Percentiles rank a stretch among this genome's conserved stretches.
phyloP scores from a whole-genome alignment of 768 basidiomycete genomes.

The Suillus discolor region DNA sequence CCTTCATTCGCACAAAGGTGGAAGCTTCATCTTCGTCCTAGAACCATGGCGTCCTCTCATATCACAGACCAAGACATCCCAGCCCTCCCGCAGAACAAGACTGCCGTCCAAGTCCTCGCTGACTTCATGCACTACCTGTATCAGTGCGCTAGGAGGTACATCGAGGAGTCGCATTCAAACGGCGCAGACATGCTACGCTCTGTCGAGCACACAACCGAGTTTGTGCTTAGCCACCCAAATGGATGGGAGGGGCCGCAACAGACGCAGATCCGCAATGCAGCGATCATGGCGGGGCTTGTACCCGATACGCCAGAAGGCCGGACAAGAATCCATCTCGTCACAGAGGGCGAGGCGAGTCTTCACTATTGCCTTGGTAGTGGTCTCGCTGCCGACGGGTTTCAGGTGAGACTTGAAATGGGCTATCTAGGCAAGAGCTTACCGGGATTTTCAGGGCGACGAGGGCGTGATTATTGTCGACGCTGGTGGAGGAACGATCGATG shows the following conservation, averaged over 20 bases:
- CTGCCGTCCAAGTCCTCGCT: constrained; percentile 44
- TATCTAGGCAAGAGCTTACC: constrained; percentile 1
- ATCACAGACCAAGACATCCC: constrained; percentile 39
- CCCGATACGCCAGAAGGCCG: constrained; percentile 38
- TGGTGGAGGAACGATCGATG: constrained; percentile 63
- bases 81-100: constrained; percentile 44
- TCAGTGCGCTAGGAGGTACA: constrained; percentile 42
- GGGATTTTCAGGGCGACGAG: constrained; percentile 38
- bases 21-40: constrained; percentile 39
- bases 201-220: constrained; percentile 42
- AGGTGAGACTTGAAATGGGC: constrained; percentile 18
- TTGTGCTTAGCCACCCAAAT: constrained; percentile 50
- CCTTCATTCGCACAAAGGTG: constrained; percentile 24
- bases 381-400: constrained; percentile 30
- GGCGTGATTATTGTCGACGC: constrained; percentile 61
- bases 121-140: constrained; percentile 54
- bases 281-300: constrained; percentile 42
- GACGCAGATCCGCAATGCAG: constrained; percentile 45
- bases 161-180: constrained; percentile 47
- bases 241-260: constrained; percentile 52
- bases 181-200: constrained; percentile 45
- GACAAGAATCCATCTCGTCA: constrained; percentile 44
- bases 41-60: constrained; percentile 20
- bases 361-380: constrained; percentile 48
- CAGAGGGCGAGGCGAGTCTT: constrained; percentile 56